Percentiles rank a stretch among this genome's conserved stretches.
These are phyloP conservation scores for Dactylellina cionopaga DNA, from an alignment of 2,329 filamentous ascomycete genomes.

Conservation along the genomic window DNA sequence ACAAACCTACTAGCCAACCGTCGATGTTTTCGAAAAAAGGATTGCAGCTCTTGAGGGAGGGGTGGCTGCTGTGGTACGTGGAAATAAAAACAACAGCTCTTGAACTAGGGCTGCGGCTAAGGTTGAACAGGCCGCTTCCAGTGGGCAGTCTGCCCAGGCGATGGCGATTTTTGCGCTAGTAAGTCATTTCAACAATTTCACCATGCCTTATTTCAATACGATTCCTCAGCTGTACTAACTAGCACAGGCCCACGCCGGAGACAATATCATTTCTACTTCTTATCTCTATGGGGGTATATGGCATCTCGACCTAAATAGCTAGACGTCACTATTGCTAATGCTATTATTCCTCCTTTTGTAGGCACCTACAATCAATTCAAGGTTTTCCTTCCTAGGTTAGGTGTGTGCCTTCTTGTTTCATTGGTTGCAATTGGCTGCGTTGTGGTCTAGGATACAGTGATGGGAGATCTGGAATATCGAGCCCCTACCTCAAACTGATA, in stretches of 20 bases:
- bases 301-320: background rate
- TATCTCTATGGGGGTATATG: constrained; percentile 82
- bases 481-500: too few relatives aligned
- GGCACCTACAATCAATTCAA: constrained; percentile 95
- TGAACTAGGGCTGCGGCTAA: background rate
- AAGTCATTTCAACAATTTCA: background rate
- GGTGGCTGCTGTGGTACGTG: constrained; percentile 73
- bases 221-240: background rate
- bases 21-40: constrained; percentile 95
- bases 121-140: constrained; percentile 71
- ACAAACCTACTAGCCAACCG: constrained; percentile 74
- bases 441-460: too few relatives aligned
- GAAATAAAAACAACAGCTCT: background rate
- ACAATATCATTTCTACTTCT: constrained; percentile 91
- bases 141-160: constrained; percentile 91
- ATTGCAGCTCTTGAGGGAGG: constrained; percentile 96
- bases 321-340: background rate
- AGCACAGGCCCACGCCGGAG: constrained; percentile 75
- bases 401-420: constrained; percentile 3
- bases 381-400: constrained; percentile 82
- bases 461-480: too few relatives aligned
- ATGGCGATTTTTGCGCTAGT: constrained; percentile 80
- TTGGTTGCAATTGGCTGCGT: too few relatives aligned
- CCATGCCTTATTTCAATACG: background rate
- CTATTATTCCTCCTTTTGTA: background rate